Conservation (phyloP, 768 basidiomycete species). For the Leccinum olivaceopallidum region DNA sequence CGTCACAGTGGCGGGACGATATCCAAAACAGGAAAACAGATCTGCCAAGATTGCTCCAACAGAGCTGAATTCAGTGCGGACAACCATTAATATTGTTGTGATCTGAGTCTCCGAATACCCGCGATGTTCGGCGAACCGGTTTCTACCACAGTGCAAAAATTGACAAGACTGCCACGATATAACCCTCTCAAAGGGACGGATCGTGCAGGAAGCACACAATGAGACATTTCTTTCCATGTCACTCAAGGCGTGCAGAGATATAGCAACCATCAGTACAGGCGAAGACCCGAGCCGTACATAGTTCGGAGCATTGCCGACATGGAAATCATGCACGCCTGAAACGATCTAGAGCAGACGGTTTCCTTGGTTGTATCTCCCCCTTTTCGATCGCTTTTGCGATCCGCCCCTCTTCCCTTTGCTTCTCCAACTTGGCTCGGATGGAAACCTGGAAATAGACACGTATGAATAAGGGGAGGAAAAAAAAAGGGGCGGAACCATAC, state of each 20-base stretch:
- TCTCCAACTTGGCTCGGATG: constrained; percentile 65
- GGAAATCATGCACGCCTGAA: constrained; percentile 30
- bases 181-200: not conserved
- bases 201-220: too few species aligned
- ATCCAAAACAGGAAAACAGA: not conserved
- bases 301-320: not conserved
- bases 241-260: not conserved
- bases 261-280: not conserved
- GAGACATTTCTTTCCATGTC: not conserved
- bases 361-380: constrained; percentile 28
- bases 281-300: not conserved
- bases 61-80: not conserved
- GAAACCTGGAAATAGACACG: constrained; percentile 41
- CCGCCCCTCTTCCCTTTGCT: constrained; percentile 49
- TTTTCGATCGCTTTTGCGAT: constrained; percentile 36
- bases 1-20: not conserved
- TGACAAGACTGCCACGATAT: not conserved
- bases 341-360: constrained; percentile 38
- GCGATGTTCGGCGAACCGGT: not conserved
- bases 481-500: constrained; percentile 20
- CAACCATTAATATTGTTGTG: too few species aligned
- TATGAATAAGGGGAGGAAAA: not conserved
- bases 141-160: not conserved
- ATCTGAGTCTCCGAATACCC: not conserved
- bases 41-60: too few species aligned